Conservation (phyloP, 352 stramenopile genomes). For the Phytophthora megakarya region DNA sequence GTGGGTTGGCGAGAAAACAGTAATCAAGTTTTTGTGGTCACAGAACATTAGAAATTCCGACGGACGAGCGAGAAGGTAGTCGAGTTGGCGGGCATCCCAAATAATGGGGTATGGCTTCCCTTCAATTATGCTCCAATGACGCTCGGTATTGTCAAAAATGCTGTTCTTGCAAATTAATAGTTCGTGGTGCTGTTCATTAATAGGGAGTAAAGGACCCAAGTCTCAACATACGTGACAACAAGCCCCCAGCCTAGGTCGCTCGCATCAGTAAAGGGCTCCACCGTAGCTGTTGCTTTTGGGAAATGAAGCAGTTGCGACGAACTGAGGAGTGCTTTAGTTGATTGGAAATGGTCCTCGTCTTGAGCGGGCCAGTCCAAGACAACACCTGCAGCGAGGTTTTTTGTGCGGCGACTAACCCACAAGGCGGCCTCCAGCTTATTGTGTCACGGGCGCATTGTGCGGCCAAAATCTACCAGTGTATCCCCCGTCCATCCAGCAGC, state of each 20-base stretch:
- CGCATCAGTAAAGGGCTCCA: conserved; percentile 1
- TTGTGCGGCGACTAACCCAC: not conserved
- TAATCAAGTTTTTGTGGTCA: not conserved
- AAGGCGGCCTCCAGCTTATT: conserved; percentile 12
- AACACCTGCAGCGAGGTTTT: not conserved
- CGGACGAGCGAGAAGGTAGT: not conserved
- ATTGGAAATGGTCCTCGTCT: not conserved
- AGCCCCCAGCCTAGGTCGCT: conserved; percentile 4
- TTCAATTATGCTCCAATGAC: conserved; percentile 19
- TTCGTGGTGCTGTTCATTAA: conserved; percentile 10
- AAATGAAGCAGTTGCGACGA: conserved; percentile 5
- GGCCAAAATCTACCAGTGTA: conserved; percentile 20
- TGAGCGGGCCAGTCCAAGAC: not conserved
- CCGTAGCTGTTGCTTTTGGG: not conserved
- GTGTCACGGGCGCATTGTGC: conserved; percentile 9
- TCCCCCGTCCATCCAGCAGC: conserved; percentile 28
- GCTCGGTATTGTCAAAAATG: conserved; percentile 2
- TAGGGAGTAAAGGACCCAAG: not conserved
- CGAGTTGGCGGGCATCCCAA: not conserved
- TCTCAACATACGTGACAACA: conserved; percentile 8
- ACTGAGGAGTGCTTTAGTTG: not conserved
- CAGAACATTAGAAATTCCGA: not conserved
- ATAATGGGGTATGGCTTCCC: conserved; percentile 22
- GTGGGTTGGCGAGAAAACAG: not conserved
- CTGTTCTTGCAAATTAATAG: conserved; percentile 18